Evolutionary conservation across 192 early-diverging fungal species (phyloP).

Genomic region (Mortierella claussenii): DNA sequence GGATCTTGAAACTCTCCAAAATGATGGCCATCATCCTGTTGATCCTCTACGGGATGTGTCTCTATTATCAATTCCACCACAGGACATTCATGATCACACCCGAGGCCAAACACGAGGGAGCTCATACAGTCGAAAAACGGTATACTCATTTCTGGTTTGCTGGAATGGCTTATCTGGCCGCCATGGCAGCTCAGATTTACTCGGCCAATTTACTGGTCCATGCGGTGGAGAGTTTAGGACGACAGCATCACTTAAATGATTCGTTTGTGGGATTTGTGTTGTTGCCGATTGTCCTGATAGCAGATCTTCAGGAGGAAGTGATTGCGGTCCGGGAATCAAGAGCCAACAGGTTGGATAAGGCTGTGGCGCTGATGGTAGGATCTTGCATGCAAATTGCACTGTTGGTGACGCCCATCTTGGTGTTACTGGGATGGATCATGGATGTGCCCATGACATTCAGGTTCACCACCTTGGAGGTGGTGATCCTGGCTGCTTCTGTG

Average conservation of each 20-base stretch:
- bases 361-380: slow-evolving; percentile 17
- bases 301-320: slow-evolving; percentile 49
- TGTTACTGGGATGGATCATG: slow-evolving; percentile 88
- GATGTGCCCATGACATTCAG: slow-evolving; percentile 81
- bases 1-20: slow-evolving; percentile 32
- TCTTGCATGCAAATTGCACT: slow-evolving; percentile 81
- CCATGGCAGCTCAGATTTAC: slow-evolving; percentile 74
- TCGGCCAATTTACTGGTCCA: slow-evolving; percentile 86
- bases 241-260: slow-evolving; percentile 75
- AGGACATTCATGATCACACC: slow-evolving; percentile 65
- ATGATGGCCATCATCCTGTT: slow-evolving; percentile 36
- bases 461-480: slow-evolving; percentile 85
- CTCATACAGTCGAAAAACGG: slow-evolving; percentile 80
- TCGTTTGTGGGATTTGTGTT: slow-evolving; percentile 95
- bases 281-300: slow-evolving; percentile 82
- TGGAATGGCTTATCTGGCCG: slow-evolving; percentile 59
- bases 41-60: slow-evolving; percentile 18
- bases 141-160: slow-evolving; percentile 51
- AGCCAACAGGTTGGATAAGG: slow-evolving; percentile 6
- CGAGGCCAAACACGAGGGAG: slow-evolving; percentile 74
- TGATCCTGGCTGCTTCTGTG: slow-evolving; percentile 81
- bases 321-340: slow-evolving; percentile 65
- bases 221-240: slow-evolving; percentile 78
- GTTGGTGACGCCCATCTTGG: slow-evolving; percentile 74
- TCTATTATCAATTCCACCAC: slow-evolving; percentile 27